Percentiles rank a stretch among this genome's conserved stretches.
Evolutionary conservation across 2,329 filamentous ascomycete genomes (phyloP).

Genomic region (Kalmusia sp.): DNA sequence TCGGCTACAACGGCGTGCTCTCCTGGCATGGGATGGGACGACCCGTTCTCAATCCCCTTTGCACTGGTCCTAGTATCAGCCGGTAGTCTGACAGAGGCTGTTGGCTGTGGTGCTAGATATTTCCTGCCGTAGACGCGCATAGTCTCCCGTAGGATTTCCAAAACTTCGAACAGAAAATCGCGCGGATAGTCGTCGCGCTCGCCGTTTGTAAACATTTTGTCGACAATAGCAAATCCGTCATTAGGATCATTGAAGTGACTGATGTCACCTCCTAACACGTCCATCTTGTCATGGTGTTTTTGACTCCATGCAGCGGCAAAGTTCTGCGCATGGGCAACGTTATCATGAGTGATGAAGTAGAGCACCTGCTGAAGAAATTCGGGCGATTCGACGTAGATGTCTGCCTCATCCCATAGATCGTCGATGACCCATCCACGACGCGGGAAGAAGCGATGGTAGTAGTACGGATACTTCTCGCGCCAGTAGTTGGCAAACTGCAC

Average conservation of each 20-base stretch:
- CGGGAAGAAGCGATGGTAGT: slow-evolving; percentile 38
- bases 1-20: background rate
- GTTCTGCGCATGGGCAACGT: slow-evolving; percentile 21
- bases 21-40: background rate
- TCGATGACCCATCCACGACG: slow-evolving; percentile 29
- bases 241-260: slow-evolving; percentile 22
- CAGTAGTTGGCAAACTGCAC: slow-evolving; percentile 27
- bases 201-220: slow-evolving; percentile 36
- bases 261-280: slow-evolving; percentile 23
- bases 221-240: slow-evolving; percentile 29
- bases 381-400: slow-evolving; percentile 40
- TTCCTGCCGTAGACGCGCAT: slow-evolving; percentile 16
- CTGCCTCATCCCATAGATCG: slow-evolving; percentile 44
- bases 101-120: slow-evolving; percentile 3
- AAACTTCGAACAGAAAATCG: slow-evolving; percentile 38
- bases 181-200: slow-evolving; percentile 32
- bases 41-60: background rate
- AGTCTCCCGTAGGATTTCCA: slow-evolving; percentile 28
- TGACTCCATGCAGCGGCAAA: slow-evolving; percentile 33
- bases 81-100: slow-evolving; percentile 1
- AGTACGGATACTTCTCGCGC: slow-evolving; percentile 29
- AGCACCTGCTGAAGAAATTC: slow-evolving; percentile 38
- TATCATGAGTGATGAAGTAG: slow-evolving; percentile 33
- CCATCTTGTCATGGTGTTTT: slow-evolving; percentile 26
- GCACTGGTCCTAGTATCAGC: background rate